Base-by-base conservation (phyloP, 1,284 basidiomycete genomes). In the Tausonia pullulans region DNA sequence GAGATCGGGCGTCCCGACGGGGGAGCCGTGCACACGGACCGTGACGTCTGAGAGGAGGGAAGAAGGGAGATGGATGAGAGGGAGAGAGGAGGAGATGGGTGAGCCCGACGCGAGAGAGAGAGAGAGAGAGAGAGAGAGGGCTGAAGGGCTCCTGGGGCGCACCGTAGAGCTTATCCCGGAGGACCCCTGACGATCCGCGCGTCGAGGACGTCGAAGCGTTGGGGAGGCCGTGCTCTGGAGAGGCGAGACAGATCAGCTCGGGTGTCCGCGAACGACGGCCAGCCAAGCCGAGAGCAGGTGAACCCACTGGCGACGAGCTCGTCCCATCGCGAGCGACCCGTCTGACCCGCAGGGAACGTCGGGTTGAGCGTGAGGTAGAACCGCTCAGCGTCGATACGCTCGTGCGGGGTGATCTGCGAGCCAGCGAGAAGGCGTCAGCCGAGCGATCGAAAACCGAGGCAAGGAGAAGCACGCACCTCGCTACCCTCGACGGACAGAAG, bases 321-420 rank as follows among this genome's bases (percentile, higher is more conserved):
- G 10, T 64, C 62, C 62, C 62, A 64, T 41, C 62, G 52, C 41
- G 52, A 41, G 11, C 62, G 57, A 5, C 44, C 50, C 13, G 48
- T 44, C 40, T 27, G 43, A 9, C 43, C 40, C 43, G 43, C 6
- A 10, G 46, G 46, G 39, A 48, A 41, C 9, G 2, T 4, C 1
- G 39, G 62, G 52, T 58, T 54, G 27, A 43, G 62, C 16, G 85
- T 85, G 61, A 94, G 78, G 75, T 93, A 95, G 72, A 87, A 89
- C 52, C 90, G 75, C 75, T 97, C 93, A 59, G 87, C 85, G 71
- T 97, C 94, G n/a, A 76, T 79, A 49, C 94, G 81, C 73, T 95
- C 91, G 67, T 81, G 83, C 7, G 74, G 64, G 4, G 84, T 81
- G 61, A 94, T 82, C 86, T 90, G 71, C 58, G 27, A 27, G 51